Evolutionary conservation across 768 basidiomycete species (phyloP).

Genomic region (Mycena haematopus): DNA sequence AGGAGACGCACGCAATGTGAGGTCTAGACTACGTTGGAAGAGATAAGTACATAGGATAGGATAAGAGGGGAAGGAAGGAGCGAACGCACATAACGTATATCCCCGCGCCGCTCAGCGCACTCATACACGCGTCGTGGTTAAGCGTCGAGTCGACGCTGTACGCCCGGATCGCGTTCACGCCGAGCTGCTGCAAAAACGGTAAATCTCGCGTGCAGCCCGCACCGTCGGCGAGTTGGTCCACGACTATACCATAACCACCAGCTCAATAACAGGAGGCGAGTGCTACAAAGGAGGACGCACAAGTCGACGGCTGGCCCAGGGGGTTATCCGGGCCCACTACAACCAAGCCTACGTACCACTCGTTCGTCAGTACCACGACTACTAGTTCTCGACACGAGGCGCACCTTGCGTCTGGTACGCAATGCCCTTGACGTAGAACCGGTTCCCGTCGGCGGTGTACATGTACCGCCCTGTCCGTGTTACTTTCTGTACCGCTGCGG

Average conservation of each 20-base stretch:
- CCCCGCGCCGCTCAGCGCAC: slow-evolving; percentile 70
- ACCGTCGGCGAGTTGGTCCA: slow-evolving; percentile 77
- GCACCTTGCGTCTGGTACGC: slow-evolving; percentile 86
- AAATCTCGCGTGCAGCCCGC: slow-evolving; percentile 79
- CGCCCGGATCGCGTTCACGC: slow-evolving; percentile 82
- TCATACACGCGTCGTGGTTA: slow-evolving; percentile 92
- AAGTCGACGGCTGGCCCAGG: slow-evolving; percentile 34
- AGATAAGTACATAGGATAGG: slow-evolving; percentile 3
- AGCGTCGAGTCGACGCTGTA: slow-evolving; percentile 85
- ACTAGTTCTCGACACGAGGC: not conserved
- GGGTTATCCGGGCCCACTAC: slow-evolving; percentile 14
- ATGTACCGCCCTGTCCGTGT: slow-evolving; percentile 80
- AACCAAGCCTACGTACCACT: slow-evolving; percentile 3
- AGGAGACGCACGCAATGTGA: slow-evolving; percentile 59
- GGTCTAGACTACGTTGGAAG: slow-evolving; percentile 71
- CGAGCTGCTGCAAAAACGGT: slow-evolving; percentile 75
- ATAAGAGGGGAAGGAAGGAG: not conserved
- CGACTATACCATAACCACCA: slow-evolving; percentile 67
- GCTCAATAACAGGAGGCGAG: not conserved
- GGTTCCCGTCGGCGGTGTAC: slow-evolving; percentile 72
- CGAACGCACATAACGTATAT: slow-evolving; percentile 86
- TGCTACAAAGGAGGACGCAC: slow-evolving; percentile 41
- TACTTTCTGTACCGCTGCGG: slow-evolving; percentile 50
- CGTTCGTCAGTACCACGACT: no score
- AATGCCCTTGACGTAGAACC: slow-evolving; percentile 90